Conservation (phyloP, 257 asterid genomes). For the Gentiana straminea region DNA sequence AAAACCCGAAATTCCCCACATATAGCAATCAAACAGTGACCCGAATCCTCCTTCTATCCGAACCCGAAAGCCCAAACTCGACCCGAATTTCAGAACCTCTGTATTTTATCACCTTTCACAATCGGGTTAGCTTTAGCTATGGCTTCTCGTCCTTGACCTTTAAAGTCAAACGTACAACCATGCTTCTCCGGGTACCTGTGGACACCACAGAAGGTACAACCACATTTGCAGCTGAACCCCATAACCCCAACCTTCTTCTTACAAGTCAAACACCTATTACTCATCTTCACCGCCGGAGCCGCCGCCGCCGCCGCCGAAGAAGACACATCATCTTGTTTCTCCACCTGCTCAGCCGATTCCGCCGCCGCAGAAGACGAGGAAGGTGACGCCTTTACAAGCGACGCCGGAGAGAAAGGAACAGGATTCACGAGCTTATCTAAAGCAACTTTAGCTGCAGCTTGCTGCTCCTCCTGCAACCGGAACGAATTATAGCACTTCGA, state of each 20-base stretch:
- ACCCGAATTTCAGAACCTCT: slow-evolving; percentile 15
- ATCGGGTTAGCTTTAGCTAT: slow-evolving; percentile 41
- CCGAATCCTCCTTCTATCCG: neutral
- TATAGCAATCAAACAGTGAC: too few species aligned
- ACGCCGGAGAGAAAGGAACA: neutral
- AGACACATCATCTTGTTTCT: neutral
- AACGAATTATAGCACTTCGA: slow-evolving; percentile 35
- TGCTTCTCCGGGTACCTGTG: slow-evolving; percentile 45
- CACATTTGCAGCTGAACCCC: slow-evolving; percentile 42
- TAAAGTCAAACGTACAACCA: slow-evolving; percentile 37
- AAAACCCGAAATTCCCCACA: neutral
- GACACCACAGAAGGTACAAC: slow-evolving; percentile 36
- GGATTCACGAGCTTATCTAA: slow-evolving; percentile 18
- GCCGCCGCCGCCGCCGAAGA: neutral
- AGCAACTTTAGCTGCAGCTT: slow-evolving; percentile 24
- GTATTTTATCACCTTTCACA: slow-evolving; percentile 33
- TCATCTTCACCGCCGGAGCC: neutral
- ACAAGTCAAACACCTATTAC: slow-evolving; percentile 28
- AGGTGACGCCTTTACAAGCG: neutral
- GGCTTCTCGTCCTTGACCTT: slow-evolving; percentile 16
- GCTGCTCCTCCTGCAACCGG: slow-evolving; percentile 23
- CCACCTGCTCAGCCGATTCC: neutral
- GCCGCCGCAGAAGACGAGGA: neutral
- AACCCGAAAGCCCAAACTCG: neutral
- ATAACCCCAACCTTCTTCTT: slow-evolving; percentile 32